Base-by-base conservation (phyloP, 495 filamentous ascomycete species). In the Neurospora tetrasperma region DNA sequence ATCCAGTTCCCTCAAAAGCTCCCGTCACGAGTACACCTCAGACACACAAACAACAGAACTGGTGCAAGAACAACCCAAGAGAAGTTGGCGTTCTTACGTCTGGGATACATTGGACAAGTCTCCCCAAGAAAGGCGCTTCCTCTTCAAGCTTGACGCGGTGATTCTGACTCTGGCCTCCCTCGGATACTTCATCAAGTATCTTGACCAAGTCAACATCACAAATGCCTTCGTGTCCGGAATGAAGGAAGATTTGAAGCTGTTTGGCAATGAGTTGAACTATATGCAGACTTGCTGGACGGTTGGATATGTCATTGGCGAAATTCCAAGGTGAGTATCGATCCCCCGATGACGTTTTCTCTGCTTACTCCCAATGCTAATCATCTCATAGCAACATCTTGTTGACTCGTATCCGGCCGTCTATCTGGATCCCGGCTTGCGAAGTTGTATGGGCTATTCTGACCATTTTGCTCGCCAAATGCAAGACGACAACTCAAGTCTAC, bases 51-150 rank as follows among this genome's bases (percentile, higher is more conserved):
- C 54, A 31, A 38, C 54, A 27, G 69, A 72, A 18, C 68, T 75
- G 5, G 75, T 76, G 31, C 54, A 73, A 40, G 72, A 76, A 20
- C 73, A 77, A 7, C 79, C 80, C 0, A 79, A 79, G n/a, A 75
- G 66, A 66, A 83, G 76, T 48, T 84, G 82, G 82, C 73, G 75
- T 41, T 82, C 81, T 20, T 80, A 83, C 70, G 73, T 90, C 69
- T 90, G 89, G 89, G 87, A 90, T 74, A 88, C 85, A 4, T 83
- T 89, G 41, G 88, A 90, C 73, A 89, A 89, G 75, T 84, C 88
- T 1, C 85, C 87, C 0, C 85, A 88, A 69, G 89, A 91, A 75
- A 84, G 88, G 14, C 81, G 85, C 18, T 85, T 91, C 71, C 74
- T 91, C 12, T 86, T 88, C 73, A 91, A 91, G 76, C 76, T 90